A percentile compares a stretch with the other conserved stretches of the same genome.
Evolutionary conservation across 2,329 filamentous ascomycete species (phyloP).

Genomic region (Emmonsia crescens): DNA sequence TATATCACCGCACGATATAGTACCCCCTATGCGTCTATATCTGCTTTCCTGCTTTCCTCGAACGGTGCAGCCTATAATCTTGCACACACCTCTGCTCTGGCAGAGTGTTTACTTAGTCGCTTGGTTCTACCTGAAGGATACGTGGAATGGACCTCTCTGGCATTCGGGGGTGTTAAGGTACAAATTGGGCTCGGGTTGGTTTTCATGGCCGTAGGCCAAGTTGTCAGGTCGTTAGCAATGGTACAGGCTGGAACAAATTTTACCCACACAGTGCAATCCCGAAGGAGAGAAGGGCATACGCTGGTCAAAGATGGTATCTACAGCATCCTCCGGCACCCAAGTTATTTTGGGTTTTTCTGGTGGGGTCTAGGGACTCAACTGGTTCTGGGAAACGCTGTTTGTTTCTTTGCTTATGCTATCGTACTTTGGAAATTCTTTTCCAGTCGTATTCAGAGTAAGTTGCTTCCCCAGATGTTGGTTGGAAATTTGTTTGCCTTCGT

Average conservation of each 20-base stretch:
- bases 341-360: constrained; percentile 98
- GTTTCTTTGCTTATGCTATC: constrained; percentile 59
- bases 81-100: constrained; percentile 63
- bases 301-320: constrained; percentile 84
- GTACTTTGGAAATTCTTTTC: constrained; percentile 84
- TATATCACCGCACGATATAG: constrained; percentile 81
- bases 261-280: constrained; percentile 71
- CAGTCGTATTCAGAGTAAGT: constrained; percentile 54
- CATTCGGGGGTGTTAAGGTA: constrained; percentile 22
- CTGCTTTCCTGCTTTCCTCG: constrained; percentile 69
- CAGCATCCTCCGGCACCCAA: constrained; percentile 64
- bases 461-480: constrained; percentile 1
- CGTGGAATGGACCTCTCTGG: constrained; percentile 35
- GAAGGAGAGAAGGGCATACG: constrained; percentile 58
- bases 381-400: constrained; percentile 73
- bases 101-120: constrained; percentile 52
- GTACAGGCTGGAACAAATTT: constrained; percentile 79
- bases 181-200: constrained; percentile 47
- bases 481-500: constrained; percentile 1
- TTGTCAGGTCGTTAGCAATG: constrained; percentile 74
- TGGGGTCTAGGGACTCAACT: constrained; percentile 94
- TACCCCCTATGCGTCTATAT: constrained; percentile 57
- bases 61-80: constrained; percentile 80
- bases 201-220: constrained; percentile 60
- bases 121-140: constrained; percentile 29